phyloP scores from a whole-genome alignment of 129 eudicot species.

The Heracleum sosnowskyi region DNA sequence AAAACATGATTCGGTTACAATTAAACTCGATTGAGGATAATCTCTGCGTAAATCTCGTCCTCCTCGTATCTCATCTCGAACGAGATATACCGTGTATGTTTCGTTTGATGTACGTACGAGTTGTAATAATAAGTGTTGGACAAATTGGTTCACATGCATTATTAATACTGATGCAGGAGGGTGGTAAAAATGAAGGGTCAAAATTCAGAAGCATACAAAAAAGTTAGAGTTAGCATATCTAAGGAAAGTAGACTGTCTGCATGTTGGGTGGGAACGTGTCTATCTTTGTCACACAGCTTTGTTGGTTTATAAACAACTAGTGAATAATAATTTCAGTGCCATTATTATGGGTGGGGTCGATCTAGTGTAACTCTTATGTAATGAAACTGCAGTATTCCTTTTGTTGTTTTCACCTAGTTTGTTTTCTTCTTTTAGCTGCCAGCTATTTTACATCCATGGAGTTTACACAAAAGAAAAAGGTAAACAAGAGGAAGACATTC shows the following conservation, averaged over 20 bases:
- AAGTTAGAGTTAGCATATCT: slow-evolving; percentile 5
- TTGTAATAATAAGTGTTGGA: background rate
- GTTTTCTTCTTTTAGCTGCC: background rate
- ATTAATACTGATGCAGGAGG: background rate
- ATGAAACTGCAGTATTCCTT: background rate
- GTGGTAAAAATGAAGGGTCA: background rate
- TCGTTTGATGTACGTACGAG: background rate
- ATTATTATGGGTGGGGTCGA: slow-evolving; percentile 1
- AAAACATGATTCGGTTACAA: too few species aligned
- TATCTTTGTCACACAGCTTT: slow-evolving; percentile 12
- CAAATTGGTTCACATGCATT: background rate
- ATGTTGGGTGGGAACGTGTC: background rate
- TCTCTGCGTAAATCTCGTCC: background rate
- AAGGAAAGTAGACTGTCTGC: slow-evolving; percentile 8
- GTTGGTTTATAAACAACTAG: background rate
- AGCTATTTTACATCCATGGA: too few species aligned
- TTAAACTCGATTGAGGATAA: too few species aligned
- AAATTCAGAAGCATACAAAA: background rate
- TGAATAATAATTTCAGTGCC: slow-evolving; percentile 9
- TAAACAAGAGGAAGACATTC: too few species aligned
- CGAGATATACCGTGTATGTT: background rate
- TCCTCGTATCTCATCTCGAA: background rate
- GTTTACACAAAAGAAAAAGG: too few species aligned
- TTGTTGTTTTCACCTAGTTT: slow-evolving; percentile 2
- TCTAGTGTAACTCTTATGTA: background rate